Percentiles rank a stretch among this genome's conserved stretches.
These are phyloP conservation scores for Hapsidospora chrysogenum DNA, from an alignment of 495 filamentous ascomycete species.

Conservation along the genomic window DNA sequence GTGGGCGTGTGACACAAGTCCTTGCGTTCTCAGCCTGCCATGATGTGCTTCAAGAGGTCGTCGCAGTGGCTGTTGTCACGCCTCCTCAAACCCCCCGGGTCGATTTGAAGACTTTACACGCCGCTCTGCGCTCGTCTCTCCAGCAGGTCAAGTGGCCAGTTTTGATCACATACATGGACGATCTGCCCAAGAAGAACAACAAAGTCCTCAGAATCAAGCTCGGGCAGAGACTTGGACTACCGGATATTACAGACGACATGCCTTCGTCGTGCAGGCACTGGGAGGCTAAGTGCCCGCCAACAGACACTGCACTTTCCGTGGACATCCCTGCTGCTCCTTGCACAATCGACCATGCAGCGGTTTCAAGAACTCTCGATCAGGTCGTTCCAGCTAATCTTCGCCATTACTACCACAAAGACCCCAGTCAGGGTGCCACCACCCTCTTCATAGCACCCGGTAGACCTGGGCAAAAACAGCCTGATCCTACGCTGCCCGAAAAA, in stretches of 20 bases:
- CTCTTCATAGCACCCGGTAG: not conserved
- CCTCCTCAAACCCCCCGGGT: conserved; percentile 11
- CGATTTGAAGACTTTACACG: conserved; percentile 18
- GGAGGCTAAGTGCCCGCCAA: conserved; percentile 18
- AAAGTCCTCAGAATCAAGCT: conserved; percentile 27
- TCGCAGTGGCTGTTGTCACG: conserved; percentile 23
- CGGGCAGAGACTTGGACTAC: conserved; percentile 15
- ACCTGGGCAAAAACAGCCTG: not conserved
- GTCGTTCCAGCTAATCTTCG: not conserved
- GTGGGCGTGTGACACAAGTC: conserved; percentile 17
- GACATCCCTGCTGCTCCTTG: conserved; percentile 10
- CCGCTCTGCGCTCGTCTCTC: conserved; percentile 9
- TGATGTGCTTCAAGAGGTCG: conserved; percentile 27
- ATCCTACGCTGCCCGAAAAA: not conserved
- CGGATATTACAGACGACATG: conserved; percentile 10
- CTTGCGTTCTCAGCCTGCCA: conserved; percentile 25
- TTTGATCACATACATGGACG: conserved; percentile 25
- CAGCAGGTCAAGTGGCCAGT: conserved; percentile 25
- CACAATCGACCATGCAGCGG: not conserved
- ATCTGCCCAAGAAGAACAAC: conserved; percentile 24
- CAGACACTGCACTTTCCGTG: conserved; percentile 13
- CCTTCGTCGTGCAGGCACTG: conserved; percentile 13
- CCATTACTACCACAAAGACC: not conserved
- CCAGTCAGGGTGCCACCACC: not conserved
- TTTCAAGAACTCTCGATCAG: not conserved